Evolutionary conservation across 192 early-diverging fungal species (phyloP).

Genomic region (Umbelopsis sp.): DNA sequence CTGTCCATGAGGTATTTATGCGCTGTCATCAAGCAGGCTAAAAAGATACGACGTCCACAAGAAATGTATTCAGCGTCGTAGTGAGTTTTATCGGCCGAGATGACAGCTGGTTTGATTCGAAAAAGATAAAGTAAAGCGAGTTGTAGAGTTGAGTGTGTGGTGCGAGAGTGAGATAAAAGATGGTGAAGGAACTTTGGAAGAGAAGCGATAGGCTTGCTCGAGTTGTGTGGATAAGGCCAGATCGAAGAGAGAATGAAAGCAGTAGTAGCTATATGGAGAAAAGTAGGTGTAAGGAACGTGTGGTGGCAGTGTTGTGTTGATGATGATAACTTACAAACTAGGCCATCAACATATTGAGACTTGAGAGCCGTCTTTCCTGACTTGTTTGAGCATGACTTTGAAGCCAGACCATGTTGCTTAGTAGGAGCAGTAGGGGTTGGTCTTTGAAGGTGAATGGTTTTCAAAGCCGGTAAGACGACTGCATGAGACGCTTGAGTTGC

Average conservation of each 20-base stretch:
- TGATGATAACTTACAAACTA: not conserved
- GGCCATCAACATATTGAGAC: slow-evolving; percentile 6
- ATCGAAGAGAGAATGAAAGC: slow-evolving; percentile 22
- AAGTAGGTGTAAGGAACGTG: not conserved
- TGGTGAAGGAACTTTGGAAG: slow-evolving; percentile 51
- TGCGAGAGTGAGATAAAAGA: slow-evolving; percentile 57
- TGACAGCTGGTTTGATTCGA: slow-evolving; percentile 22
- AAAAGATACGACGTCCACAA: slow-evolving; percentile 82
- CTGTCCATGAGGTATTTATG: slow-evolving; percentile 89
- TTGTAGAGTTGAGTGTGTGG: slow-evolving; percentile 63
- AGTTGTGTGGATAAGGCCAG: slow-evolving; percentile 10
- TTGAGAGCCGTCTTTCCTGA: slow-evolving; percentile 1
- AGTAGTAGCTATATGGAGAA: not conserved
- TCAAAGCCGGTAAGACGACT: not conserved
- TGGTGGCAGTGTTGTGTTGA: not conserved
- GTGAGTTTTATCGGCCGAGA: slow-evolving; percentile 1
- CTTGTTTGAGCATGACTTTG: not conserved
- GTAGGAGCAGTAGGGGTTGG: not conserved
- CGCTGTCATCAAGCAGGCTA: slow-evolving; percentile 81
- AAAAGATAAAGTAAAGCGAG: slow-evolving; percentile 61
- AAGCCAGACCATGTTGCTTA: not conserved
- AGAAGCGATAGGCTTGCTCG: slow-evolving; percentile 31
- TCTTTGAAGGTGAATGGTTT: not conserved
- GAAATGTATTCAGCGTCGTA: slow-evolving; percentile 38
- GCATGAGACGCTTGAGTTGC: not conserved